phyloP scores from a whole-genome alignment of 169 alveolate species.

The Cryptosporidium ubiquitum region DNA sequence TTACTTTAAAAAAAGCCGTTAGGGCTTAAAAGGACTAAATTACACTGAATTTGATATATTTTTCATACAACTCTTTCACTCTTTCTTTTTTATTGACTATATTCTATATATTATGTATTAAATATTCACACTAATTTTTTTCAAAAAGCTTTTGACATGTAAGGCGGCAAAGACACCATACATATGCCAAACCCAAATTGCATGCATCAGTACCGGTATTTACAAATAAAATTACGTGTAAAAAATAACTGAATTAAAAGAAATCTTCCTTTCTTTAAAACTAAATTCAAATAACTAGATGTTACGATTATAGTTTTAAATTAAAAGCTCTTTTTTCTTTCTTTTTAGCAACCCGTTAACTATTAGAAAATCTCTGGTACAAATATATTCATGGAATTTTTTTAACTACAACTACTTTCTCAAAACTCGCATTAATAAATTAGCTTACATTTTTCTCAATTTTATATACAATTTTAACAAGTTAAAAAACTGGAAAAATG shows the following conservation, averaged over 20 bases:
- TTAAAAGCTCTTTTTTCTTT: no score
- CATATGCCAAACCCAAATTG: conserved; percentile 6
- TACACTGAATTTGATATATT: not conserved
- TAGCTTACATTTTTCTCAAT: no score
- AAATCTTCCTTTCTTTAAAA: not conserved
- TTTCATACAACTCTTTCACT: not conserved
- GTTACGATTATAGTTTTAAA: no score
- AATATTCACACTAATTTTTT: no score
- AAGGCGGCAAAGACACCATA: not conserved
- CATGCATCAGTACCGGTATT: conserved; percentile 8
- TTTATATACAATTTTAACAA: no score
- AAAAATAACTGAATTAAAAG: not conserved
- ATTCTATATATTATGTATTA: not conserved
- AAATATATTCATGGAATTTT: not conserved
- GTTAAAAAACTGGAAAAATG: no score
- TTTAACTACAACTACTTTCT: no score
- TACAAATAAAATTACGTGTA: not conserved
- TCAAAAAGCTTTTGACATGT: not conserved
- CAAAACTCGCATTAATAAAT: no score
- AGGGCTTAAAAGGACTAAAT: not conserved
- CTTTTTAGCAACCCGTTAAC: not conserved
- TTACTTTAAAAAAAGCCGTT: no score
- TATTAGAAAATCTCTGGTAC: no score
- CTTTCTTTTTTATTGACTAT: no score
- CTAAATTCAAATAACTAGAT: not conserved